Evolutionary conservation across 1,139 yeast genomes (phyloP), one percentile per base, ranked within the genome.

Genomic region (Hyphopichia burtonii): DNA sequence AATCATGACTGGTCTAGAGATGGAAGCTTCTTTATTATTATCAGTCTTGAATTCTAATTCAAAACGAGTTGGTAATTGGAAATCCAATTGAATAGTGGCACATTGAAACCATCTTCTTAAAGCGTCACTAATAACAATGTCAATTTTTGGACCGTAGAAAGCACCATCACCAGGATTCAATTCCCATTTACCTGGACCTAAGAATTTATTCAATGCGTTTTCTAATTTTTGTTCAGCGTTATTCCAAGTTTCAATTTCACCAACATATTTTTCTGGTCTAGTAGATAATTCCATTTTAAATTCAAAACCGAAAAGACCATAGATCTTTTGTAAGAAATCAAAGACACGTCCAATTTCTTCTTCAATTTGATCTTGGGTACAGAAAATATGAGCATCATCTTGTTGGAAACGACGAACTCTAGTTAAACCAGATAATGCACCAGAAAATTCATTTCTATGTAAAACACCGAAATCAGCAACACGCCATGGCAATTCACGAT

Each of bases 351-450:
- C 76, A 52, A 93, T 90, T 69, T 93, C 99, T 30, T 68, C 65
- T 53, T 81, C 90, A 52, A 93, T 87, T 72, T 93, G 98, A 44
- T 86, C 93, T 50, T 80, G 81, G 38, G 89, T 82, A 74, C 98
- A 93, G 81, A 93, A 93, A 49, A 93, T 93, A 62, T 93, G 99
- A 36, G 96, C 97, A 68, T 93, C 99, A 67, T 93, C 99, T 71
- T 93, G 99, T 68, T 93, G 99, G 82, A 93, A 93, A 67, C 98
- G 79, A 67, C 99, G 85, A 35, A 93, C 98, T 66, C 99, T 81
- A 40, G 98, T 93, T 59, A 93, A 80, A 23, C 98, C 98, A 38
- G 77, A 69, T 52, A 73, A 67, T 3, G 78, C 97, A 59, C 98
- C 98, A 37, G 95, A 85, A 48, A 89, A 87, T 68, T 93, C 99